Conservation (phyloP, 805 yeast species). For the Ogataea siamensis region DNA sequence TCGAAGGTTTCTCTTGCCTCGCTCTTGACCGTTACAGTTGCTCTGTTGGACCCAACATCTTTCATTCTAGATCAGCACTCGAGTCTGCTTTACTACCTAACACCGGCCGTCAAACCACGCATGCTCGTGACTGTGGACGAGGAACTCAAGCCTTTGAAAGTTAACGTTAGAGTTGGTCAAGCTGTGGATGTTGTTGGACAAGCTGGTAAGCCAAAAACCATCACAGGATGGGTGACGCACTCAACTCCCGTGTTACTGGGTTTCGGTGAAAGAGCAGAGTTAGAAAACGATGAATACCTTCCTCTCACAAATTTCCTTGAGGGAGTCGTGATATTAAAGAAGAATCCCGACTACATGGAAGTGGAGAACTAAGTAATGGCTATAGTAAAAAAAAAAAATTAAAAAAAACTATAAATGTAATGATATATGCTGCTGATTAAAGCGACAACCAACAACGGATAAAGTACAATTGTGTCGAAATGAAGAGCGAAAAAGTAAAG, state of each 20-base stretch:
- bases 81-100: slow-evolving; percentile 77
- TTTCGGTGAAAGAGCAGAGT: slow-evolving; percentile 94
- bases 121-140: slow-evolving; percentile 92
- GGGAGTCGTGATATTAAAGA: slow-evolving; percentile 89
- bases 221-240: slow-evolving; percentile 99
- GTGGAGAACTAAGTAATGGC: slow-evolving; percentile 19
- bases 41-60: slow-evolving; percentile 79
- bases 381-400: slow-evolving; percentile 10
- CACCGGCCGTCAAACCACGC: slow-evolving; percentile 89
- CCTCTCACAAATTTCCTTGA: slow-evolving; percentile 80
- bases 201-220: slow-evolving; percentile 98
- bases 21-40: slow-evolving; percentile 76
- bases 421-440: slow-evolving; percentile 4
- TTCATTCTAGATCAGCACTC: slow-evolving; percentile 77
- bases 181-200: slow-evolving; percentile 99
- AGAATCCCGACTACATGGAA: slow-evolving; percentile 81
- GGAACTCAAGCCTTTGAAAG: slow-evolving; percentile 85
- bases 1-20: slow-evolving; percentile 91
- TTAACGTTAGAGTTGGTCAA: slow-evolving; percentile 96
- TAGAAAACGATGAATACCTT: slow-evolving; percentile 91
- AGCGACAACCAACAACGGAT: slow-evolving; percentile 7
- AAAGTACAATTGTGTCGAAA: slow-evolving; percentile 11
- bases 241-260: slow-evolving; percentile 94
- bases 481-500: slow-evolving; percentile 19
- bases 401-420: slow-evolving; percentile 10